These are phyloP conservation scores for Irpex rosettiformis DNA, from an alignment of 1,284 basidiomycete species.

Conservation along the genomic window DNA sequence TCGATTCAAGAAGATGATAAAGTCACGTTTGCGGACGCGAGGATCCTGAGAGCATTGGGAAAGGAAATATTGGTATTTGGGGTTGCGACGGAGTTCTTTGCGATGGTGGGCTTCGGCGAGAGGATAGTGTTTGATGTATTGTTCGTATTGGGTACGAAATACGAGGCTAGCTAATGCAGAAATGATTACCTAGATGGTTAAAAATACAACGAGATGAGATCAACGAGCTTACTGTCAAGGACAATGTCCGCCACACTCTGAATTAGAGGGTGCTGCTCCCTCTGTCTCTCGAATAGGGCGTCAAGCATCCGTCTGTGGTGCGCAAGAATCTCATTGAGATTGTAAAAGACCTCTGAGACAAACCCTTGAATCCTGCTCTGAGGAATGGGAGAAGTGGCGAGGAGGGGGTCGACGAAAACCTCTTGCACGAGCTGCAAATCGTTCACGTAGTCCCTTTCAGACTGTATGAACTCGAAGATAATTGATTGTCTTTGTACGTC, in stretches of 20 bases:
- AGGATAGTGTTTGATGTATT: constrained; percentile 82
- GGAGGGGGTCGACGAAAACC: constrained; percentile 68
- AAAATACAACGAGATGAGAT: constrained; percentile 3
- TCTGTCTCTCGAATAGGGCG: constrained; percentile 67
- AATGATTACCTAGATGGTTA: not conserved
- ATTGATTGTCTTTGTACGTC: constrained; percentile 80
- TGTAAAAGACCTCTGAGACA: constrained; percentile 72
- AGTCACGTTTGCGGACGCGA: constrained; percentile 70
- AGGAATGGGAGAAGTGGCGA: constrained; percentile 50
- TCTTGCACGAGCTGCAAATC: constrained; percentile 69
- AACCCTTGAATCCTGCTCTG: constrained; percentile 51
- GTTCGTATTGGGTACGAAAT: constrained; percentile 66
- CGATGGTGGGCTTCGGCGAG: constrained; percentile 76
- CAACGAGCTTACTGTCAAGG: constrained; percentile 54
- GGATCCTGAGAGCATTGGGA: constrained; percentile 60
- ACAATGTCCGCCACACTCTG: constrained; percentile 76
- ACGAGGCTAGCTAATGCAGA: constrained; percentile 31
- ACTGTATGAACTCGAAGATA: constrained; percentile 80
- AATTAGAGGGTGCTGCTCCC: constrained; percentile 76
- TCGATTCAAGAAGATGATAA: constrained; percentile 77
- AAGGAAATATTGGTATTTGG: constrained; percentile 62
- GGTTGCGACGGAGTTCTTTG: constrained; percentile 64
- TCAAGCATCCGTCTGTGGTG: constrained; percentile 68
- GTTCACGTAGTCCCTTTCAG: constrained; percentile 75
- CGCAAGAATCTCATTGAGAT: constrained; percentile 57